Evolutionary conservation across 176 grass and related monocot genomes (phyloP), one percentile per base, ranked within the genome.

Genomic region (Bonia amplexicaulis): DNA sequence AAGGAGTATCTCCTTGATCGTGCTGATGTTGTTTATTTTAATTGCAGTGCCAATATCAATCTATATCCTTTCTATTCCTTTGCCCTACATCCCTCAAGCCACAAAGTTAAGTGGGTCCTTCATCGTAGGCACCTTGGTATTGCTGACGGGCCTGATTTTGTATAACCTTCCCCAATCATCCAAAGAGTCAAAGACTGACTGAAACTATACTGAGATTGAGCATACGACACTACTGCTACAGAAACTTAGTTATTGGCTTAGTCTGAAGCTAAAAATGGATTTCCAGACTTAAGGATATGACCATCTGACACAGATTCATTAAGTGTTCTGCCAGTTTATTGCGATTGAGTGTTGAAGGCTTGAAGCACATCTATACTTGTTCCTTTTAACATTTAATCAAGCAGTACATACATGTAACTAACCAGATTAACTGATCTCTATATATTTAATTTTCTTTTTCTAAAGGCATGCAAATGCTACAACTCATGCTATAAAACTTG

Each of bases 11-110:
- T 69, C 16, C 5, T 62, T n/a, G 47, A 75, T 16, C 0, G 2
- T 59, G 66, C 65, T 89, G 42, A 81, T 85, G 17, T 19, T 85
- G 13, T 69, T 80, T 53, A 6, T 37, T 88, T 77, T 54, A 44
- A 66, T 37, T 89, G 68, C 87, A 97, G 95, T 97, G 71, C 92
- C 95, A 41, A 86, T 91, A 83, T 90, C 95, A 66, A 95, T 97
- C 74, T 97, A 93, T 49, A 69, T 97, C 68, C 87, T 95, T 35
- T 95, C 95, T 16, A 90, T 95, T 76, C 92, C 92, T 75, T 87
- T 97, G 76, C 92, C 92, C 22, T 95, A 97, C 78, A 90, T 95
- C 23, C 92, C 92, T 62, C 86, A 91, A 77, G 90, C 89, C 0
- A 35, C 92, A 55, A 77, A 73, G 12, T 74, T 97, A 66, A 93